Evolutionary conservation across 371 early-diverging fungal genomes (phyloP).

Genomic region (Smittium mucronatum): DNA sequence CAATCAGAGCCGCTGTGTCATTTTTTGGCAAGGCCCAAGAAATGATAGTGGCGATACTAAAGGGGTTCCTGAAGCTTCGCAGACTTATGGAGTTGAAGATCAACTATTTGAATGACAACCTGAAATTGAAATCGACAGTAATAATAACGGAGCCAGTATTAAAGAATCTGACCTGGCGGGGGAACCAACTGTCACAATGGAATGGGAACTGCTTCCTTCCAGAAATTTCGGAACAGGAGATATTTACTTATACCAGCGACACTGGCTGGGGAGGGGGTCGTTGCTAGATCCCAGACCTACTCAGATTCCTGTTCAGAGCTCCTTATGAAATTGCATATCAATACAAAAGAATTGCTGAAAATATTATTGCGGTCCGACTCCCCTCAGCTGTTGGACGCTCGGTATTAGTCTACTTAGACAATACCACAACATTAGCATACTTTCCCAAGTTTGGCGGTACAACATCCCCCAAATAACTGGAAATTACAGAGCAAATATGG

Average conservation of each 20-base stretch:
- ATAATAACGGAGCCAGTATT: not conserved
- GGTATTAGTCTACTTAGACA: not conserved
- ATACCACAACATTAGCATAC: not conserved
- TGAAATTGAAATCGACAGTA: not conserved
- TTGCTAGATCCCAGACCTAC: not conserved
- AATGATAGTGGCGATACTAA: not conserved
- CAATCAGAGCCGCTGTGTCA: not conserved
- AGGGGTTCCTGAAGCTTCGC: not conserved
- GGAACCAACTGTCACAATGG: not conserved
- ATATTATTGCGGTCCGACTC: not conserved
- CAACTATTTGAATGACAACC: not conserved
- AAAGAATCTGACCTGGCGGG: not conserved
- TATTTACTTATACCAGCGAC: not conserved
- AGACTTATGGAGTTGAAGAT: not conserved
- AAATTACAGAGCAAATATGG: not conserved
- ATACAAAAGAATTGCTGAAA: not conserved
- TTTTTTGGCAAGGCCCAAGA: not conserved
- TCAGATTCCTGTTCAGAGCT: not conserved
- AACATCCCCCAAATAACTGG: not conserved
- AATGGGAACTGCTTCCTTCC: not conserved
- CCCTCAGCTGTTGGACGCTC: not conserved
- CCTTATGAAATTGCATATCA: not conserved
- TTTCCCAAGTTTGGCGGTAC: not conserved
- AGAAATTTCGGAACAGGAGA: not conserved
- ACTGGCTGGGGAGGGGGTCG: not conserved